Percentiles rank a stretch among this genome's conserved stretches.
phyloP scores from a whole-genome alignment of 2,329 filamentous ascomycete species.

The Coleophoma cylindrospora region DNA sequence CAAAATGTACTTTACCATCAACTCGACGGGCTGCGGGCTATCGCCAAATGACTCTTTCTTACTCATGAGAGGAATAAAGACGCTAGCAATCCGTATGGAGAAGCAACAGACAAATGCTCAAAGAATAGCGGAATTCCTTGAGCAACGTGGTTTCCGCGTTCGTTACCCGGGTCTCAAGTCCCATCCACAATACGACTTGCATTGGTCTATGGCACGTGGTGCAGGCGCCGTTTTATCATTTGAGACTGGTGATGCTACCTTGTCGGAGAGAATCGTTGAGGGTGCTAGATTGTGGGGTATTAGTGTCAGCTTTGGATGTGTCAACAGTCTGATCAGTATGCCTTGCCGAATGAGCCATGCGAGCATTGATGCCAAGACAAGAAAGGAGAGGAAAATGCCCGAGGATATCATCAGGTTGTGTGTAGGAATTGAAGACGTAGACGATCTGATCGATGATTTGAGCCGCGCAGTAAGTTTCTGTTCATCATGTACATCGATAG shows the following conservation, averaged over 20 bases:
- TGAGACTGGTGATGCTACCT: conserved; percentile 79
- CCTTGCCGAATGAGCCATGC: conserved; percentile 99
- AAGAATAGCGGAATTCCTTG: conserved; percentile 86
- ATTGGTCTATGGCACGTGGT: conserved; percentile 92
- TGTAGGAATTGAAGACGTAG: conserved; percentile 90
- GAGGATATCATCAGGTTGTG: conserved; percentile 95
- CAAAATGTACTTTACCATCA: conserved; percentile 94
- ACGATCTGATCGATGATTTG: conserved; percentile 90
- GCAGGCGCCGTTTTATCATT: conserved; percentile 93
- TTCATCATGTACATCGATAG: background rate
- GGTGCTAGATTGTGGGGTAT: conserved; percentile 89
- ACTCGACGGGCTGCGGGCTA: conserved; percentile 89
- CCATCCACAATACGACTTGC: conserved; percentile 93
- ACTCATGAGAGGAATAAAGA: conserved; percentile 93
- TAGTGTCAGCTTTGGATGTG: conserved; percentile 94
- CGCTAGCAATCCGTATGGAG: conserved; percentile 95
- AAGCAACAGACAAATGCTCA: conserved; percentile 94
- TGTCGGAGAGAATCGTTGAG: conserved; percentile 93
- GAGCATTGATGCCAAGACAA: conserved; percentile 92
- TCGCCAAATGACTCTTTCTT: conserved; percentile 96
- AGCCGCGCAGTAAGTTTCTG: conserved; percentile 71
- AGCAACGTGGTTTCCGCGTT: conserved; percentile 86
- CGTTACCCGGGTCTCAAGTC: conserved; percentile 91
- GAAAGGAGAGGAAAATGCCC: conserved; percentile 83
- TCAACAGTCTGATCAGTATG: conserved; percentile 99